Base-by-base conservation (phyloP, 371 early-diverging fungal genomes). In the Entomophthora muscae region DNA sequence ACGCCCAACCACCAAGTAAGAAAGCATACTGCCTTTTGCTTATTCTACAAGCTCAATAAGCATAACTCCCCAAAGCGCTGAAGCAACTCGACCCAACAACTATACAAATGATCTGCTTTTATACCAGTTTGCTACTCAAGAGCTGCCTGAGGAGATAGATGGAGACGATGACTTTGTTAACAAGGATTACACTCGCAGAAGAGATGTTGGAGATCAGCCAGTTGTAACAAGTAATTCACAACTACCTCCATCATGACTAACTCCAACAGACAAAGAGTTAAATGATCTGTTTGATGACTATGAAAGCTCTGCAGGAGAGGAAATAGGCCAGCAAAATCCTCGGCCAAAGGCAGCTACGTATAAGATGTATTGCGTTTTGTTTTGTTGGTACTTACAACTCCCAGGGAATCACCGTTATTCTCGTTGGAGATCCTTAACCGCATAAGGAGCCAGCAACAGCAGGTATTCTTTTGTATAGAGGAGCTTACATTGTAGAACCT, bases 401-500 rank as follows among this genome's bases (percentile, higher is more conserved):
- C 26, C 3, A 13, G 13, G 1, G 17, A 17, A 57, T 21, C 33
- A 2, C 42, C n/a, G 21, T 32, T 61, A 22, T 61, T 61, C 26
- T 12, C 33, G 26, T 17, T 32, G 2, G 26, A 61, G 23, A 24
- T 31, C 12, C 26, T 61, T 12, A 61, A 24, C 31, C n/a, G 23
- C 23, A 22, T 61, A 2, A 7, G 61, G 42, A 33, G n/a, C 17
- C 61, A 61, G 26, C 31, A 32, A 32, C 61, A 61, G n/a, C 13
- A 28, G n/a, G 61, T 61, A 61, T 22, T n/a, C n/a, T n/a, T n/a
- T n/a, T n/a, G n/a, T n/a, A n/a, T n/a, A n/a, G n/a, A n/a, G n/a
- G n/a, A n/a, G n/a, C n/a, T n/a, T n/a, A n/a, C 23, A 3, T n/a
- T n/a, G n/a, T 61, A 65, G 32, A 65, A 65, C 52, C 28, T 61